These are phyloP conservation scores for Cercospora sp. DNA, from an alignment of 2,329 filamentous ascomycete genomes.

Conservation along the genomic window DNA sequence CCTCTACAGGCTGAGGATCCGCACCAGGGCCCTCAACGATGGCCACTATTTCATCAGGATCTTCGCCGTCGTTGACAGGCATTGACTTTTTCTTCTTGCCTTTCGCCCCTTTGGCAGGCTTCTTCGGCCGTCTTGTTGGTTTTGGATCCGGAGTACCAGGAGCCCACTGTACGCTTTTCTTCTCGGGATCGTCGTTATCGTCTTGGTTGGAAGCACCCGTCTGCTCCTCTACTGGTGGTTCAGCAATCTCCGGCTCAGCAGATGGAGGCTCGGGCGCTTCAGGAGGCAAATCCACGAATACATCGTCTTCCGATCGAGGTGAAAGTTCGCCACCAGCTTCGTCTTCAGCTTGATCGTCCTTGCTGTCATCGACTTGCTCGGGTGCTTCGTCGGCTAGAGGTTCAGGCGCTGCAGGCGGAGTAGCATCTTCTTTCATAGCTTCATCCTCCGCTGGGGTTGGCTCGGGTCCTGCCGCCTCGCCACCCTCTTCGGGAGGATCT, in stretches of 20 bases:
- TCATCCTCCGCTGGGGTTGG: background rate
- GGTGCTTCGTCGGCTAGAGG: background rate
- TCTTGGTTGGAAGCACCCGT: conserved; percentile 5
- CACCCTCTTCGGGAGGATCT: background rate
- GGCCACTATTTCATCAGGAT: conserved; percentile 31
- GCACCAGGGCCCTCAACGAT: conserved; percentile 25
- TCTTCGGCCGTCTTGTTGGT: conserved; percentile 32
- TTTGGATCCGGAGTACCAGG: conserved; percentile 34
- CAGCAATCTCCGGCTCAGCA: background rate
- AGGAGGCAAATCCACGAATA: conserved; percentile 2
- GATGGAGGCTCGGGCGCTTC: conserved; percentile 17
- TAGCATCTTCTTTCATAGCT: background rate
- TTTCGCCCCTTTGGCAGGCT: conserved; percentile 27
- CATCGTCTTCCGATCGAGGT: background rate
- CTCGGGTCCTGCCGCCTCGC: background rate
- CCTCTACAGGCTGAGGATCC: conserved; percentile 6
- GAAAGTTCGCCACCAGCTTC: background rate
- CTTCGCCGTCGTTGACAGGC: conserved; percentile 11
- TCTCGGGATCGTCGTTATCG: conserved; percentile 24
- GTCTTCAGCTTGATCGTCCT: background rate
- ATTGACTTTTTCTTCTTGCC: conserved; percentile 29
- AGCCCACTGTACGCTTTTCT: conserved; percentile 34
- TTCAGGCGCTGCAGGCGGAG: background rate
- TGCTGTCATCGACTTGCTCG: background rate
- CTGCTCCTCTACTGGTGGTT: background rate